Evolutionary conservation across 441 rosid genomes (phyloP), one percentile per base, ranked within the genome.

Genomic region (Gossypium aridum): DNA sequence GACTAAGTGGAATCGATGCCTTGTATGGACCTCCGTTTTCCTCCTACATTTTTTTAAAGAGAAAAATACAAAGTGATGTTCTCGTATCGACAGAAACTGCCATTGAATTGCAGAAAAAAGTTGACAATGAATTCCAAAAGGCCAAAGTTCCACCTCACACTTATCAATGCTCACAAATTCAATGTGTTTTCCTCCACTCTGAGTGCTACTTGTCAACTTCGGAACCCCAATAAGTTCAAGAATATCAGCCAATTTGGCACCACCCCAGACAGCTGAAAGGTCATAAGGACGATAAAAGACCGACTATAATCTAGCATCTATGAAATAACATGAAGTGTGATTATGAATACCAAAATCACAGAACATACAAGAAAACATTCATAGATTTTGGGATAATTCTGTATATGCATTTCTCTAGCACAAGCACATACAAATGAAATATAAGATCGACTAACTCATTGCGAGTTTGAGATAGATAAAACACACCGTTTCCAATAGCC

Each of bases 1-100:
- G 97, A 77, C 81, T 80, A 22, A 96, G 89, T 51, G 99, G 96
- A 83, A 96, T 90, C 28, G 98, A 96, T 62, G 94, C 99, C 82
- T 92, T 96, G 72, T 93, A 96, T 14, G 98, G 98, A 16, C 98
- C 98, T 37, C 98, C 98, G 25, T 92, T 92, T 89, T 96, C 99
- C 87, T 96, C 99, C 99, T 96, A 82, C 23, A 77, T 43, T 61
- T 71, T 63, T 55, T 60, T 45, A 70, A 71, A 23, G 23, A 31
- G 3, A 68, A 1, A 74, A 23, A 64, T 0, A 53, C 26, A 34
- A 20, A 45, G 68, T 23, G 74, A 14, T 75, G 31, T 17, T 19
- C 45, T 37, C 14, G 23, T 49, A 17, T 22, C 4, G 69, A 63
- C 39, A 65, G 64, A 10, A 71, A 63, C 23, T 37, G 34, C 60